phyloP scores from a whole-genome alignment of 805 yeast species.

The Schizosaccharomyces cryophilus region DNA sequence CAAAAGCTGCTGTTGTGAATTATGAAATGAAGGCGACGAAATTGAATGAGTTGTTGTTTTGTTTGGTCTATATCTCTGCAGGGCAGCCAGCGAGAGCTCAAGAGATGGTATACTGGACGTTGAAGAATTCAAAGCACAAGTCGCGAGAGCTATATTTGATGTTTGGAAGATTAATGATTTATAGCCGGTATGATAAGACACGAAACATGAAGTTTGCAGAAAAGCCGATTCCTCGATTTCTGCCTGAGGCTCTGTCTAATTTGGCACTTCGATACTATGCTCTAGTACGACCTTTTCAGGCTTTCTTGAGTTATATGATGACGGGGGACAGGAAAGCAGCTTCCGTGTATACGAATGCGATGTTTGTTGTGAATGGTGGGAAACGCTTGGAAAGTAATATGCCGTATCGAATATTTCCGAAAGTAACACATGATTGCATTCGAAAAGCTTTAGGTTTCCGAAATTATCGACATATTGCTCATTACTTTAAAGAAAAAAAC shows the following conservation, averaged over 20 bases:
- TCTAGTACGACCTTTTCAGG: background rate
- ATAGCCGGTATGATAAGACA: background rate
- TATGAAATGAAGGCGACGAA: background rate
- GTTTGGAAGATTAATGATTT: background rate
- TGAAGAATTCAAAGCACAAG: background rate
- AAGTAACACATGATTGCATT: background rate
- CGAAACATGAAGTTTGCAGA: background rate
- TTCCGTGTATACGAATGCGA: background rate
- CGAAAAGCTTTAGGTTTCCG: background rate
- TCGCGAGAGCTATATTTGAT: background rate
- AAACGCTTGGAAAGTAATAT: background rate
- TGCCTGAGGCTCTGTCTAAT: background rate
- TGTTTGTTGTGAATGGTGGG: background rate
- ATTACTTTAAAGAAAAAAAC: background rate
- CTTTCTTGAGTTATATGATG: background rate
- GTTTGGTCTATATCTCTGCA: background rate
- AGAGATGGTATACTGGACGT: background rate
- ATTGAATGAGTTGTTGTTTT: background rate
- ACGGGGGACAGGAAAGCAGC: background rate
- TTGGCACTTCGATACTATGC: background rate
- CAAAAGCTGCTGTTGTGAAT: background rate
- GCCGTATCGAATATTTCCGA: background rate
- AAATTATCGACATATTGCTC: background rate
- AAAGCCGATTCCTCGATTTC: background rate
- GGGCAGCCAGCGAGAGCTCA: background rate